Base-by-base conservation (phyloP, 345 rosid genomes). In the Toxicodendron radicans region DNA sequence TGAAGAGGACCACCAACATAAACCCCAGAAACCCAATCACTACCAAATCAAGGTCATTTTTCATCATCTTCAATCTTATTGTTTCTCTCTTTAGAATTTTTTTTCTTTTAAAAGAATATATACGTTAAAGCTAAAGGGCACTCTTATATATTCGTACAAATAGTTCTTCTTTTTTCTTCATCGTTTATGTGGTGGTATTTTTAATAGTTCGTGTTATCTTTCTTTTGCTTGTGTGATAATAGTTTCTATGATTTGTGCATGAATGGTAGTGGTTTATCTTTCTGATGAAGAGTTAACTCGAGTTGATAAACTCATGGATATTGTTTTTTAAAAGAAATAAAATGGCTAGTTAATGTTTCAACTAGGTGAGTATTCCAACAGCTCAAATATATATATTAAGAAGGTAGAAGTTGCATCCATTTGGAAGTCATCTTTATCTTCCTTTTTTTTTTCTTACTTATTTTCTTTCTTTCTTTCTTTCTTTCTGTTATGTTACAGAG, bases 11-110 rank as follows among this genome's bases (percentile, higher is more conserved):
- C 61, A 68, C 30, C 54, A 61, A 64, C 48, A 46, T 57, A 80
- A 86, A 52, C 79, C 96, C 75, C 85, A 88, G 51, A 90, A 89
- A 85, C 86, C 84, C 68, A 95, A 86, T 52, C 93, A 84, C 78
- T 91, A 83, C 75, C 92, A 89, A 49, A 81, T 95, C 66, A 93
- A 90, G 96, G 97, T 91, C 46, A 71, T 70, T 66, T 20, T 20
- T 65, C 23, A 13, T 49, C 58, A 32, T 38, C 57, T 32, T 48
- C 46, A 66, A 45, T 23, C 11, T 23, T 14, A 11, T 3, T 51
- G 51, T 13, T 20, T 16, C 43, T 8, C 43, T 33, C 35, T 62
- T 51, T 60, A 6, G 2, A 9, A 8, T 70, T 45, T 41, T 30
- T 52, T 52, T 45, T 43, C 10, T 1, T 27, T 13, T 20, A 4